These are phyloP conservation scores for Pseudopithomyces maydicus DNA, from an alignment of 2,329 filamentous ascomycete genomes.

Conservation along the genomic window DNA sequence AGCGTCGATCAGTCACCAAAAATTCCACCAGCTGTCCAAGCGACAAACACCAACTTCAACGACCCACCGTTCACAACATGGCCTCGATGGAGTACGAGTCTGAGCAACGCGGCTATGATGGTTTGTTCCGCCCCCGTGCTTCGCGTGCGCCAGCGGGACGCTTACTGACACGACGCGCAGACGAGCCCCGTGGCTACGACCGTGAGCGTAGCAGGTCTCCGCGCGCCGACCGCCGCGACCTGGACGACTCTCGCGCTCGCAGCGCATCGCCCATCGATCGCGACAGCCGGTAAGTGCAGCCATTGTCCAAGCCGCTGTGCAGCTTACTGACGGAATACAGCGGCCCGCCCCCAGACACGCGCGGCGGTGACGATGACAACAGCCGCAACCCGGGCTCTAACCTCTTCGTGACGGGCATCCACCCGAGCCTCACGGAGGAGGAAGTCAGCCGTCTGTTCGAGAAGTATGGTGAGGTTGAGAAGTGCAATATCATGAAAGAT, in stretches of 20 bases:
- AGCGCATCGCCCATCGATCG: constrained; percentile 69
- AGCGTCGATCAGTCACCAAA: constrained; percentile 37
- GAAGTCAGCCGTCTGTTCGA: constrained; percentile 96
- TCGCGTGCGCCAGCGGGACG: constrained; percentile 12
- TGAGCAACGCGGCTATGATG: constrained; percentile 69
- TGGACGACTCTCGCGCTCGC: constrained; percentile 64
- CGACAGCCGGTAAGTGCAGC: constrained; percentile 42
- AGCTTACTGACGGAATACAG: constrained; percentile 40
- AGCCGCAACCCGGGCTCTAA: constrained; percentile 94
- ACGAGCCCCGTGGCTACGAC: constrained; percentile 66
- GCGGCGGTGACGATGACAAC: constrained; percentile 74
- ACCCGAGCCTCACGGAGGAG: constrained; percentile 85
- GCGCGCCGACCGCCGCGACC: constrained; percentile 54
- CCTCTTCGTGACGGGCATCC: constrained; percentile 97
- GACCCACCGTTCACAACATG: constrained; percentile 38
- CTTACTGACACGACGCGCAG: constrained; percentile 38
- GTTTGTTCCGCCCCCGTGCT: constrained; percentile 50
- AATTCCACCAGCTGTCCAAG: constrained; percentile 33
- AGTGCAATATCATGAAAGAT: constrained; percentile 99
- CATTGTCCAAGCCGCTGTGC: constrained; percentile 1
- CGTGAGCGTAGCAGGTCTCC: constrained; percentile 71
- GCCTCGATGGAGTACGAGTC: constrained; percentile 68
- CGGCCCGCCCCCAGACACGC: constrained; percentile 54
- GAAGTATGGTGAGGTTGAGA: constrained; percentile 98
- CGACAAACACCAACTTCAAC: constrained; percentile 23